Percentiles rank a stretch among this genome's conserved stretches.
Evolutionary conservation across 129 eudicot species (phyloP).

Genomic region (Flaveria trinervia): DNA sequence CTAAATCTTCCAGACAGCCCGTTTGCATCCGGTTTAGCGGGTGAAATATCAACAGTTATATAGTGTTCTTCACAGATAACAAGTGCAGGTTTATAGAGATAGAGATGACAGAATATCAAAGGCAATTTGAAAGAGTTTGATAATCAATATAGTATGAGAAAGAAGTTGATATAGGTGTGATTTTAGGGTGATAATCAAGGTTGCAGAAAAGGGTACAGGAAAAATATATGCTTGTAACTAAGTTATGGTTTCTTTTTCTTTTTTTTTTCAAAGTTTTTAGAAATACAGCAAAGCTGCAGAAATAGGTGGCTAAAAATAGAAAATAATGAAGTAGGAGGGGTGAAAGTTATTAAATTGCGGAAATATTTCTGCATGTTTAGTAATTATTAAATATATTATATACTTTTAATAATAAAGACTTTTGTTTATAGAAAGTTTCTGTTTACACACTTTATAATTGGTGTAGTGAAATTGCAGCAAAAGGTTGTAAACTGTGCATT

Average conservation of each 20-base stretch:
- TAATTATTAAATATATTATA: constrained; percentile 20
- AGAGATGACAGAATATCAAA: constrained; percentile 36
- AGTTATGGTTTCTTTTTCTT: not conserved
- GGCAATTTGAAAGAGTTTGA: constrained; percentile 36
- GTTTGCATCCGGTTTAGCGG: constrained; percentile 56
- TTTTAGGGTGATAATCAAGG: constrained; percentile 33
- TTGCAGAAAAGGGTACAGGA: constrained; percentile 41
- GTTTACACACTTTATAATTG: not conserved
- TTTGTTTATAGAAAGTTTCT: constrained; percentile 20
- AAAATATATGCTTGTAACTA: constrained; percentile 24
- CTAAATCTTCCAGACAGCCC: constrained; percentile 72
- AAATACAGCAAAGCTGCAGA: constrained; percentile 26
- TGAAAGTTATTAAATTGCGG: constrained; percentile 14
- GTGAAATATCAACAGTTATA: constrained; percentile 55
- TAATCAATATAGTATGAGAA: constrained; percentile 27
- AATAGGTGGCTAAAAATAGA: constrained; percentile 32
- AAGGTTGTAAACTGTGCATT: not conserved
- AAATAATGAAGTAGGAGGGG: constrained; percentile 26
- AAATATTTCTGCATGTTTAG: constrained; percentile 31
- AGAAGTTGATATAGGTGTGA: constrained; percentile 30
- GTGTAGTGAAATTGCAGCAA: not conserved
- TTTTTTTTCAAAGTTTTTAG: constrained; percentile 23
- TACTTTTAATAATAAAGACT: constrained; percentile 26
- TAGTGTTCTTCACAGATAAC: constrained; percentile 39
- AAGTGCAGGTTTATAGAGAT: constrained; percentile 48